A percentile compares a stretch with the other conserved stretches of the same genome.
These are phyloP conservation scores for Teunomyces kruisii DNA, from an alignment of 805 yeast species.

Conservation along the genomic window DNA sequence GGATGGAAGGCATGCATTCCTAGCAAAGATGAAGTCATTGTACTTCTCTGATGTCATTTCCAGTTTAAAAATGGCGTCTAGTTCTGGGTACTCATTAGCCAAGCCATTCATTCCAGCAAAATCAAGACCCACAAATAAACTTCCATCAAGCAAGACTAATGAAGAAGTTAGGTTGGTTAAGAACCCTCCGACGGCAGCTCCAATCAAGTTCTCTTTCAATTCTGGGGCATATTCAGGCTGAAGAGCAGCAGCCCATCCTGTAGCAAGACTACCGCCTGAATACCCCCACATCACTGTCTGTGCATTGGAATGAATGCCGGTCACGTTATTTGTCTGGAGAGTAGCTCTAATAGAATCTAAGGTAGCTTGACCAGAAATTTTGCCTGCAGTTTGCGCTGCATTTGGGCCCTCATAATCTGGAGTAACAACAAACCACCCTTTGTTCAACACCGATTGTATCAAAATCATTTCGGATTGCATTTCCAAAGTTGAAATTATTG, in stretches of 20 bases:
- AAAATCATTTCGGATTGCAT: slow-evolving; percentile 15
- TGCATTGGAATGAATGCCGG: slow-evolving; percentile 15
- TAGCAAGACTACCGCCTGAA: slow-evolving; percentile 25
- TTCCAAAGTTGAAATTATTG: slow-evolving; percentile 6
- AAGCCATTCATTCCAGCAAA: slow-evolving; percentile 31
- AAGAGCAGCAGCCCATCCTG: slow-evolving; percentile 23
- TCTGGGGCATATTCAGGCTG: slow-evolving; percentile 26
- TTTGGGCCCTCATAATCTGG: slow-evolving; percentile 23
- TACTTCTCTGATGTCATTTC: slow-evolving; percentile 7
- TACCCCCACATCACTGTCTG: slow-evolving; percentile 21
- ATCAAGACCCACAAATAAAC: slow-evolving; percentile 26
- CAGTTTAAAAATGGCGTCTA: slow-evolving; percentile 6
- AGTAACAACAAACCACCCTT: slow-evolving; percentile 19
- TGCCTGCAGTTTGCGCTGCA: slow-evolving; percentile 19
- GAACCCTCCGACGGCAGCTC: slow-evolving; percentile 38
- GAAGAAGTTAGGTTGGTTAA: slow-evolving; percentile 30
- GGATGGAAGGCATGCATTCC: neutral
- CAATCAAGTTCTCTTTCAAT: slow-evolving; percentile 15
- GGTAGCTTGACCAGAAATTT: slow-evolving; percentile 17
- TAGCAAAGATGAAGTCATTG: neutral
- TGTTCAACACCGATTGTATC: slow-evolving; percentile 13
- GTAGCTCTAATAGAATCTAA: slow-evolving; percentile 19
- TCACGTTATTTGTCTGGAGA: slow-evolving; percentile 9
- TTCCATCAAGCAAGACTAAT: slow-evolving; percentile 22
- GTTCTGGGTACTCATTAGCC: slow-evolving; percentile 28